A percentile compares a stretch with the other conserved stretches of the same genome.
Evolutionary conservation across 352 stramenopile genomes (phyloP).

Genomic region (Globisporangium carolinianum): DNA sequence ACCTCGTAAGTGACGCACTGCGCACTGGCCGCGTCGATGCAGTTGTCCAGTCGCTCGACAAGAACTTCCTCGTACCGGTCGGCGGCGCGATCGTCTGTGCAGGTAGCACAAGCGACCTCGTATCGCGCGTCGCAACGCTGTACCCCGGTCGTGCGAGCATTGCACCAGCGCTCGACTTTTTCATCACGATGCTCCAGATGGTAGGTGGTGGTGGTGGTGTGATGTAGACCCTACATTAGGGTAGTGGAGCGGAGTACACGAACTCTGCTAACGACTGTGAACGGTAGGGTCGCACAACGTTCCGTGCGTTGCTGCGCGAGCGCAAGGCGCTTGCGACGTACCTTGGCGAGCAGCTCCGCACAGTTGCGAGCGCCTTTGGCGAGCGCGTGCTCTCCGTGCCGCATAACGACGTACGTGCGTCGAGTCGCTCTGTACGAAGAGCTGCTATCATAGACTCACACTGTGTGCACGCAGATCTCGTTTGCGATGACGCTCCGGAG

Average conservation of each 20-base stretch:
- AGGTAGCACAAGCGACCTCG: slow-evolving; percentile 59
- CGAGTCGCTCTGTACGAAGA: too few relatives aligned
- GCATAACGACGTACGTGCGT: slow-evolving; percentile 78
- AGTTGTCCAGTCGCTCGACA: slow-evolving; percentile 98
- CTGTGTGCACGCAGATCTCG: slow-evolving; percentile 41
- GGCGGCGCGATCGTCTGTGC: slow-evolving; percentile 83
- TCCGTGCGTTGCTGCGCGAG: slow-evolving; percentile 81
- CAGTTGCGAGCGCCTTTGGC: slow-evolving; percentile 77
- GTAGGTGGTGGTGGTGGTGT: slow-evolving; percentile 39
- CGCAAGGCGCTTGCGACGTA: slow-evolving; percentile 70
- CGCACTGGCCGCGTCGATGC: slow-evolving; percentile 92
- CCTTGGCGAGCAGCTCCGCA: slow-evolving; percentile 68
- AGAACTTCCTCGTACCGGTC: slow-evolving; percentile 99
- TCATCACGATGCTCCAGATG: slow-evolving; percentile 99
- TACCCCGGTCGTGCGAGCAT: slow-evolving; percentile 96
- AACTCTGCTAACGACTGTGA: too few relatives aligned
- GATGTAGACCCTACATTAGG: too few relatives aligned
- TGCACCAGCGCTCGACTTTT: slow-evolving; percentile 94
- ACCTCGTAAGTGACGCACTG: slow-evolving; percentile 89
- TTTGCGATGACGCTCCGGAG: slow-evolving; percentile 88
- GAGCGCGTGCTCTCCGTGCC: slow-evolving; percentile 88
- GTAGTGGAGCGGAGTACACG: too few relatives aligned
- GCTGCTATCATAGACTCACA: too few relatives aligned
- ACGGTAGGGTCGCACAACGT: slow-evolving; percentile 66
- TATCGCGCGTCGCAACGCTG: slow-evolving; percentile 86